phyloP scores from a whole-genome alignment of 345 rosid species.

The Melaleuca alternifolia region DNA sequence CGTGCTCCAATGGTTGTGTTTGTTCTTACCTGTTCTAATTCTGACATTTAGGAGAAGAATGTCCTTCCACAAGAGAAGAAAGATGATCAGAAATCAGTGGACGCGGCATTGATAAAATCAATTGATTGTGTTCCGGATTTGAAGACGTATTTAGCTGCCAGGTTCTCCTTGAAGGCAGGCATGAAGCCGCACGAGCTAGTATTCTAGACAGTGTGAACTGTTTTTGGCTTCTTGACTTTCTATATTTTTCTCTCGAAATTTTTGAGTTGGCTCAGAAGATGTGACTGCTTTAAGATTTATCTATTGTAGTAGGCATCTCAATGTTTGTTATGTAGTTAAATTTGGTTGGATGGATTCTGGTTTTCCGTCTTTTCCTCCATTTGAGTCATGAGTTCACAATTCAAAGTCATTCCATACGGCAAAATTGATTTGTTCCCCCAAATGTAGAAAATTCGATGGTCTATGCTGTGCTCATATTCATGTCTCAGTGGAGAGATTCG shows the following conservation, averaged over 20 bases:
- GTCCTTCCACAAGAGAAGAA: conserved; percentile 63
- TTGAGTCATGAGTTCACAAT: not conserved
- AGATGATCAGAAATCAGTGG: conserved; percentile 74
- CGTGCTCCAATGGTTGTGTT: not conserved
- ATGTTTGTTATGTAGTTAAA: not conserved
- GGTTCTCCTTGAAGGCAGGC: conserved; percentile 71
- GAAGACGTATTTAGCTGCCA: conserved; percentile 68
- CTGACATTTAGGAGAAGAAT: conserved; percentile 42
- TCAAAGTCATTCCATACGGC: not conserved
- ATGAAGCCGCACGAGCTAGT: conserved; percentile 84
- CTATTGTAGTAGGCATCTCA: not conserved
- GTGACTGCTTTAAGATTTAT: not conserved
- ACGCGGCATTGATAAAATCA: conserved; percentile 41
- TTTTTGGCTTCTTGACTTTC: not conserved
- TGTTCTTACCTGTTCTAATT: not conserved
- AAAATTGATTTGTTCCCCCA: not conserved
- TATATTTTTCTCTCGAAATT: not conserved
- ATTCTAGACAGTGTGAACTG: conserved; percentile 22
- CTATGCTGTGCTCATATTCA: not conserved
- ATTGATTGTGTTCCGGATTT: conserved; percentile 65
- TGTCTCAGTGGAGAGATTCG: not conserved
- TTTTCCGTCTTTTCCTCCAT: not conserved
- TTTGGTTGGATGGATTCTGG: not conserved
- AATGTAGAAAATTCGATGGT: not conserved
- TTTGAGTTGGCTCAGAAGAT: not conserved